Conservation (phyloP, 2,329 filamentous ascomycete genomes). For the Claviceps pazoutovae region DNA sequence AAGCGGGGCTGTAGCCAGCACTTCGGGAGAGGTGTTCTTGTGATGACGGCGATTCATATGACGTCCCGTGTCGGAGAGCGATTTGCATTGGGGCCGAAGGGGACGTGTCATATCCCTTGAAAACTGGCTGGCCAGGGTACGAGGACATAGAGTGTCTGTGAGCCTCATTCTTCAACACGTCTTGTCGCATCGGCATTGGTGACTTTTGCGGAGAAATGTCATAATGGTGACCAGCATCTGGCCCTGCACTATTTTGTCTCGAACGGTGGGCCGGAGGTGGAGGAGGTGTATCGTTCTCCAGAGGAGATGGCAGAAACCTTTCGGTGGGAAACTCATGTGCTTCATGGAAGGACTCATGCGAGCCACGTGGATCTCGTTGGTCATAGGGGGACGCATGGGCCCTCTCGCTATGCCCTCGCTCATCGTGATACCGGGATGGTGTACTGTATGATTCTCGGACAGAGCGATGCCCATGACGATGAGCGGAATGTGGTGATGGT, state of each 20-base stretch:
- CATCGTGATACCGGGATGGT: constrained; percentile 21
- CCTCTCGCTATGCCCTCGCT: constrained; percentile 22
- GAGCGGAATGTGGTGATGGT: constrained; percentile 16
- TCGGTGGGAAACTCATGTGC: constrained; percentile 22
- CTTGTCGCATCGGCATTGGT: constrained; percentile 42
- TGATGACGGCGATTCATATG: constrained; percentile 23
- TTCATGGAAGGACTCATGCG: constrained; percentile 20
- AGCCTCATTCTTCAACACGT: constrained; percentile 42
- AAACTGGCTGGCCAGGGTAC: constrained; percentile 40
- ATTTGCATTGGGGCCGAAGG: constrained; percentile 21
- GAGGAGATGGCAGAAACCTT: constrained; percentile 18
- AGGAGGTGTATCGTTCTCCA: constrained; percentile 35
- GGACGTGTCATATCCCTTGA: constrained; percentile 36
- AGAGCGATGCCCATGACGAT: constrained; percentile 19
- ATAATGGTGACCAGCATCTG: constrained; percentile 27
- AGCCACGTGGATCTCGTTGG: constrained; percentile 23
- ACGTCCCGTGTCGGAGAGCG: constrained; percentile 14
- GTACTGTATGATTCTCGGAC: constrained; percentile 23
- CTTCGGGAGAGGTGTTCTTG: constrained; percentile 40
- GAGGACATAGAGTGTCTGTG: constrained; percentile 36
- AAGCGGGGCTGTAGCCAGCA: constrained; percentile 27
- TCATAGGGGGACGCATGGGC: constrained; percentile 19
- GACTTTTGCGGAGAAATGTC: constrained; percentile 30
- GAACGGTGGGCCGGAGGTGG: constrained; percentile 42
- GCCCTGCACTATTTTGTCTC: constrained; percentile 29